These are phyloP conservation scores for Aspergillus neotritici DNA, from an alignment of 2,329 filamentous ascomycete species.

Conservation along the genomic window DNA sequence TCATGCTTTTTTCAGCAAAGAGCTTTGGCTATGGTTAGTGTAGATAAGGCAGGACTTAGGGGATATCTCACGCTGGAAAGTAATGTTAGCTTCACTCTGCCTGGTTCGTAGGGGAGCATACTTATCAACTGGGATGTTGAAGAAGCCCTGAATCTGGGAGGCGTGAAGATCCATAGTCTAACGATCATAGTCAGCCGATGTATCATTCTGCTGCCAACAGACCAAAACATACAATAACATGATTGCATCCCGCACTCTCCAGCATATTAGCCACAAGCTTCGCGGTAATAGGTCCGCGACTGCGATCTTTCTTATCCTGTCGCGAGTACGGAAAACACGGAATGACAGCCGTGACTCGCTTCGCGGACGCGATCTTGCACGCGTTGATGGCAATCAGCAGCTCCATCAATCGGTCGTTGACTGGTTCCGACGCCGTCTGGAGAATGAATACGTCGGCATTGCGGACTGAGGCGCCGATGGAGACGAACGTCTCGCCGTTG, in stretches of 20 bases:
- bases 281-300: conserved; percentile 84
- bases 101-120: not conserved
- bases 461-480: not conserved
- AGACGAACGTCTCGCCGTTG: not conserved
- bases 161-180: conserved; percentile 86
- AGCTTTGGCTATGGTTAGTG: conserved; percentile 39
- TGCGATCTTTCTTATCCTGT: conserved; percentile 96
- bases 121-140: conserved; percentile 75
- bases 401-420: conserved; percentile 97
- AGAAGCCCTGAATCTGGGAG: conserved; percentile 90
- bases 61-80: no score
- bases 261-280: conserved; percentile 96
- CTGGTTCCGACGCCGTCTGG: not conserved
- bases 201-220: no score
- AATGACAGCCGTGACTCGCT: conserved; percentile 87
- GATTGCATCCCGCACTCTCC: conserved; percentile 83
- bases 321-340: conserved; percentile 93
- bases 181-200: no score
- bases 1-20: conserved; percentile 84
- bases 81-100: no score
- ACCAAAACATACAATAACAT: conserved; percentile 55
- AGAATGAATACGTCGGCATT: conserved; percentile 1
- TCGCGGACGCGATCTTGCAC: conserved; percentile 74
- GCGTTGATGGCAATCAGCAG: conserved; percentile 96
- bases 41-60: no score